Evolutionary conservation across 768 basidiomycete species (phyloP).

Genomic region (Tephrocybe sp.): DNA sequence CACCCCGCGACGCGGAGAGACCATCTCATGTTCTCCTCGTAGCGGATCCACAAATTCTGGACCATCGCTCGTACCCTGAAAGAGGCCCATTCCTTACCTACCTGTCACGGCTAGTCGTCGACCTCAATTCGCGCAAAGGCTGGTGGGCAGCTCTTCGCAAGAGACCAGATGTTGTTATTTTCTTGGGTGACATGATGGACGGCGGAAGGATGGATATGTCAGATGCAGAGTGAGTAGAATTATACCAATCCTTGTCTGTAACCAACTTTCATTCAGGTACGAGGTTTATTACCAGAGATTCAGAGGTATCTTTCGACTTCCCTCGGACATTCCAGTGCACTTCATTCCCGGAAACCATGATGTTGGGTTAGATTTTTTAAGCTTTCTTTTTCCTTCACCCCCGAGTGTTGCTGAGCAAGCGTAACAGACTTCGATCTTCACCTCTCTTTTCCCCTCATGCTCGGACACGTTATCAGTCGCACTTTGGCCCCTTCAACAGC

Average conservation of each 20-base stretch:
- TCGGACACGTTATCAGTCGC: conserved; percentile 57
- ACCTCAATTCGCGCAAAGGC: conserved; percentile 82
- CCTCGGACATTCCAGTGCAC: conserved; percentile 52
- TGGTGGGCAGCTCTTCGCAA: conserved; percentile 69
- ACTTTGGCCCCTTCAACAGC: conserved; percentile 78
- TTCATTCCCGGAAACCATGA: conserved; percentile 94
- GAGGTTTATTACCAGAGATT: conserved; percentile 68
- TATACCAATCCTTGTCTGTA: background rate
- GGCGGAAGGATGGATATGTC: conserved; percentile 68
- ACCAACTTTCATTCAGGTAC: conserved; percentile 52
- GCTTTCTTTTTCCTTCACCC: conserved; percentile 4
- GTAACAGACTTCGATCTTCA: conserved; percentile 45
- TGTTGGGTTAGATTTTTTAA: conserved; percentile 73
- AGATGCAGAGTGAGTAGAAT: conserved; percentile 61
- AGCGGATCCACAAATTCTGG: conserved; percentile 87
- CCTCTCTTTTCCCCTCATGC: conserved; percentile 45
- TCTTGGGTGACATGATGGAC: conserved; percentile 94
- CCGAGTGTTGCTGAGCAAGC: background rate
- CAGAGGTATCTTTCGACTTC: conserved; percentile 61
- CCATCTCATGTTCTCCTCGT: conserved; percentile 69
- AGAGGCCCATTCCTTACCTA: conserved; percentile 54
- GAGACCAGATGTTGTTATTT: conserved; percentile 71
- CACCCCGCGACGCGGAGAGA: background rate
- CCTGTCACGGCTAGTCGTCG: conserved; percentile 65
- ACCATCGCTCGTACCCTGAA: conserved; percentile 71